Conservation (phyloP, 164 flowering plant genomes). For the Magnolia sinica region DNA sequence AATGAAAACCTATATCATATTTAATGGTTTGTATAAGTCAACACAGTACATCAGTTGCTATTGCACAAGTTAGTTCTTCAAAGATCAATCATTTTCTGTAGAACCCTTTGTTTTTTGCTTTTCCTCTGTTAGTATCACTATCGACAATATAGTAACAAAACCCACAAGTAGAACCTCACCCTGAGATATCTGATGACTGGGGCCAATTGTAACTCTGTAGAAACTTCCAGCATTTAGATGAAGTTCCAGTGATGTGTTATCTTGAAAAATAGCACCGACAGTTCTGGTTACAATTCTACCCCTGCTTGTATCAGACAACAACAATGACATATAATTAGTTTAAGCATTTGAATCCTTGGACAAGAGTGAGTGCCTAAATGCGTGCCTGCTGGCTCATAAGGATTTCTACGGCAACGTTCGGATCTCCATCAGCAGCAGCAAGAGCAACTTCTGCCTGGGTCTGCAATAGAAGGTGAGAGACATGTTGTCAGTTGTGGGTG, state of each 20-base stretch:
- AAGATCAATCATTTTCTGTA: neutral
- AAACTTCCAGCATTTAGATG: neutral
- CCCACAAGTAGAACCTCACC: neutral
- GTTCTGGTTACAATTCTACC: neutral
- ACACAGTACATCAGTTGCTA: no score
- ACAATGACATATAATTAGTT: neutral
- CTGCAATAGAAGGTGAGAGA: slow-evolving; percentile 36
- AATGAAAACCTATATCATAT: no score
- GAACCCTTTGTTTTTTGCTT: neutral
- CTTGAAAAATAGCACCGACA: neutral
- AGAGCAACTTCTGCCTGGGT: slow-evolving; percentile 96
- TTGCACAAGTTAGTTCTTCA: no score
- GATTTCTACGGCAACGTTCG: slow-evolving; percentile 83
- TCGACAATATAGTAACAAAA: neutral
- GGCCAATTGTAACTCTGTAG: neutral
- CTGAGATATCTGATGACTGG: neutral
- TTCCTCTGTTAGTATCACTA: neutral
- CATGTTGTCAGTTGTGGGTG: neutral
- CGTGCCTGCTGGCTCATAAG: slow-evolving; percentile 88
- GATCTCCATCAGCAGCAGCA: slow-evolving; percentile 89
- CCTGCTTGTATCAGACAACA: neutral
- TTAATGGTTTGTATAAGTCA: no score
- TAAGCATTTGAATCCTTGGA: neutral
- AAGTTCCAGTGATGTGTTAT: neutral
- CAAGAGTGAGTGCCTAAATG: neutral